A percentile compares a stretch with the other conserved stretches of the same genome.
phyloP scores from a whole-genome alignment of 176 grass and related monocot genomes.

The maize (Zea mays) region DNA sequence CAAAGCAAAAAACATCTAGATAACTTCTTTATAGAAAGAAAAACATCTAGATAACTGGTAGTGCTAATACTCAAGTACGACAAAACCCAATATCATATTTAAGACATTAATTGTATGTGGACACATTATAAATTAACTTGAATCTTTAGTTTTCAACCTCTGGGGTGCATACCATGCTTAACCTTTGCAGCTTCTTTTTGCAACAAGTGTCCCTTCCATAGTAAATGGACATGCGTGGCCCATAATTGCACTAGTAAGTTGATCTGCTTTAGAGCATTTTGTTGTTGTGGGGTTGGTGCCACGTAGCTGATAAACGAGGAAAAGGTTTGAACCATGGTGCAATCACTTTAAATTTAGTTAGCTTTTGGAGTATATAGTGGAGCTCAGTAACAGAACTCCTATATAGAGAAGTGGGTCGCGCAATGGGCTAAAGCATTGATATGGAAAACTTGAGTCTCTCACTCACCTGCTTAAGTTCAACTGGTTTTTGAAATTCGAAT shows the following conservation, averaged over 20 bases:
- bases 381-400: background rate
- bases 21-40: background rate
- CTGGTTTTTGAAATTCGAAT: background rate
- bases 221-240: conserved; percentile 37
- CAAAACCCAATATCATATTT: background rate
- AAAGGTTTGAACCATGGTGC: conserved; percentile 38
- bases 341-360: conserved; percentile 22
- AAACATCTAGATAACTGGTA: background rate
- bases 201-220: conserved; percentile 33
- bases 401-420: background rate
- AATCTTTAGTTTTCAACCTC: background rate
- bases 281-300: conserved; percentile 16
- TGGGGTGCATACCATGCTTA: background rate
- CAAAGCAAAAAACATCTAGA: background rate
- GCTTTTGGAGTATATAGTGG: background rate
- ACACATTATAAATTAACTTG: background rate
- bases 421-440: too few species aligned
- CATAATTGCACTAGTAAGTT: conserved; percentile 41
- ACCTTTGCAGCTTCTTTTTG: background rate
- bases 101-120: background rate
- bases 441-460: too few species aligned
- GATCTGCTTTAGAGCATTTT: conserved; percentile 38
- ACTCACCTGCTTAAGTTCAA: background rate
- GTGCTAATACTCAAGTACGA: background rate
- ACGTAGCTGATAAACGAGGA: conserved; percentile 32